Evolutionary conservation across 805 yeast species (phyloP).

Genomic region (Kurtzmaniella cleridarum): DNA sequence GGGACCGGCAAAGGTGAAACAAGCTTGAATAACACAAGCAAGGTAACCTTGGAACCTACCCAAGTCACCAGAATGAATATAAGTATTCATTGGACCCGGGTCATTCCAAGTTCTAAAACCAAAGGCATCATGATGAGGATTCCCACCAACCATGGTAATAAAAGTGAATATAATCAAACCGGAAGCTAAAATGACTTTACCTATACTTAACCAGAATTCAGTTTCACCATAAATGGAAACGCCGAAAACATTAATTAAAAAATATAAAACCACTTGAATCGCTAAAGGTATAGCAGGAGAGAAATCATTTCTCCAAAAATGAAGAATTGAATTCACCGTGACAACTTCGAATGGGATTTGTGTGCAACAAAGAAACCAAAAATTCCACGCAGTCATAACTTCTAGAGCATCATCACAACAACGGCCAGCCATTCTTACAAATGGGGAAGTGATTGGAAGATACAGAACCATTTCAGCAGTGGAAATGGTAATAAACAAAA

Average conservation of each 20-base stretch:
- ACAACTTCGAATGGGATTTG: conserved; percentile 81
- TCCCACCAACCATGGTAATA: conserved; percentile 83
- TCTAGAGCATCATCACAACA: conserved; percentile 74
- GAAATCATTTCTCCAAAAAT: conserved; percentile 76
- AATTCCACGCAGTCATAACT: conserved; percentile 74
- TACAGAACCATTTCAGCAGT: conserved; percentile 79
- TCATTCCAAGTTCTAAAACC: conserved; percentile 44
- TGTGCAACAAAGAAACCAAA: conserved; percentile 69
- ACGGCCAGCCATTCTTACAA: conserved; percentile 66
- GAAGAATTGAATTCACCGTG: conserved; percentile 72
- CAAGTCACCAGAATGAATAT: conserved; percentile 38
- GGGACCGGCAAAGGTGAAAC: conserved; percentile 81
- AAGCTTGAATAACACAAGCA: conserved; percentile 63
- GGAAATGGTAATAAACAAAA: conserved; percentile 59
- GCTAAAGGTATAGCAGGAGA: conserved; percentile 65
- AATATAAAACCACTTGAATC: conserved; percentile 59
- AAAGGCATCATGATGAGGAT: conserved; percentile 56
- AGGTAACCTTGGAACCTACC: conserved; percentile 73
- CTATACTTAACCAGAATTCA: conserved; percentile 67
- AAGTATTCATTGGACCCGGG: conserved; percentile 33
- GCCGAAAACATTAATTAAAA: conserved; percentile 63
- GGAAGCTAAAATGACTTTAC: conserved; percentile 67
- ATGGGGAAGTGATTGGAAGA: conserved; percentile 73
- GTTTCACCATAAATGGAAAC: conserved; percentile 75
- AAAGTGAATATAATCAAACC: conserved; percentile 74